phyloP scores from a whole-genome alignment of 2,329 filamentous ascomycete genomes.

The Lanzia echinophila region DNA sequence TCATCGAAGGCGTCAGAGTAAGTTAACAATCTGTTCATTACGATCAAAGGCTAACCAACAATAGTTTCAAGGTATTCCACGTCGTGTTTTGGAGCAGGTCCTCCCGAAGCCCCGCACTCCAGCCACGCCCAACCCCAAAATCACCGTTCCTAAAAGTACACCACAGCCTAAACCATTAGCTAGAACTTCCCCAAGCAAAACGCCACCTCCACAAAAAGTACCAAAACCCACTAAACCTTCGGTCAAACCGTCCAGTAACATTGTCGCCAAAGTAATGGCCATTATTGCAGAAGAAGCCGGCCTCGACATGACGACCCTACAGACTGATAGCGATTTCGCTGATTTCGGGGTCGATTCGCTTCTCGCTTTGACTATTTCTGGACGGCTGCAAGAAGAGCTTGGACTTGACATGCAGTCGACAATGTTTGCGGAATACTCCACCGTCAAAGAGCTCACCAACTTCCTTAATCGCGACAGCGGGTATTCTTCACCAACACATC shows the following conservation, averaged over 20 bases:
- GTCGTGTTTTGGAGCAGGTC: not conserved
- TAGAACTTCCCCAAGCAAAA: not conserved
- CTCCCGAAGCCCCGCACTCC: not conserved
- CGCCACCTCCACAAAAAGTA: not conserved
- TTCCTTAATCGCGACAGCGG: not conserved
- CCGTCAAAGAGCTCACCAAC: not conserved
- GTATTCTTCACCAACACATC: not conserved
- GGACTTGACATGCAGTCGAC: not conserved
- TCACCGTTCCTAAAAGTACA: not conserved
- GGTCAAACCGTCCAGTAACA: not conserved
- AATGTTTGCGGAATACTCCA: not conserved
- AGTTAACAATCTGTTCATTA: not conserved
- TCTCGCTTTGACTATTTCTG: not conserved
- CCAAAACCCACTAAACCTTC: not conserved
- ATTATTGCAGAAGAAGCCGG: conserved; percentile 2
- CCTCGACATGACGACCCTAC: not conserved
- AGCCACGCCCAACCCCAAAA: not conserved
- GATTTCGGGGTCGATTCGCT: conserved; percentile 4
- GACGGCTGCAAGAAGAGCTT: not conserved
- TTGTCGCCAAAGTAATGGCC: not conserved
- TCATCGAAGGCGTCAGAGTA: not conserved
- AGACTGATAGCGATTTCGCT: not conserved
- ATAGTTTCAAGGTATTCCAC: not conserved
- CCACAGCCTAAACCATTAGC: not conserved
- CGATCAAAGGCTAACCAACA: not conserved